phyloP scores from a whole-genome alignment of 176 grass and related monocot genomes.

The Raddia distichophylla region DNA sequence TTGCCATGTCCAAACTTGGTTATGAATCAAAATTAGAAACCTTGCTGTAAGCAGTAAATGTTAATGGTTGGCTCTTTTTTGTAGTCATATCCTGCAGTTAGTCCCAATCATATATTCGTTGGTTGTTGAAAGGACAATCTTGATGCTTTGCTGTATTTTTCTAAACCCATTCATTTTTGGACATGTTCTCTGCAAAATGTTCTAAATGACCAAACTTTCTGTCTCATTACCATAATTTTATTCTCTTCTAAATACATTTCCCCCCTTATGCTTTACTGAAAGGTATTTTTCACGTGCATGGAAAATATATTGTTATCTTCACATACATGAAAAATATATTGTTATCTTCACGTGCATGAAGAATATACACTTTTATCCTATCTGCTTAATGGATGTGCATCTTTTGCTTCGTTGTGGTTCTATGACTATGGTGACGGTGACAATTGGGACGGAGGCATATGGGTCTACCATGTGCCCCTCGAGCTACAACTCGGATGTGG shows the following conservation, averaged over 20 bases:
- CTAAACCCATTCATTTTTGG: background rate
- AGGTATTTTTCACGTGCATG: background rate
- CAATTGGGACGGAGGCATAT: too few relatives aligned
- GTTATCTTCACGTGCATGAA: background rate
- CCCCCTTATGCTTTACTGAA: background rate
- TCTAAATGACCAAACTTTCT: background rate
- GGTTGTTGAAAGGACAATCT: background rate
- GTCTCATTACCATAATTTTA: background rate
- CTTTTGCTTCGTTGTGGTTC: too few relatives aligned
- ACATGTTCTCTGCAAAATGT: background rate
- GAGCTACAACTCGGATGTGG: too few relatives aligned
- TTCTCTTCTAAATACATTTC: background rate
- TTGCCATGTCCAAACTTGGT: constrained; percentile 2
- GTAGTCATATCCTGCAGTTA: background rate
- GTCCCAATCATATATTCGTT: background rate
- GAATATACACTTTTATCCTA: too few relatives aligned
- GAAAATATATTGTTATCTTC: background rate
- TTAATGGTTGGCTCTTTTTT: background rate
- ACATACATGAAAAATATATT: background rate
- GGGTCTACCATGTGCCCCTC: too few relatives aligned
- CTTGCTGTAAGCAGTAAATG: background rate
- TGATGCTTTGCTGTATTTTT: background rate
- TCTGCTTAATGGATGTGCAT: too few relatives aligned
- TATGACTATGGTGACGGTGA: too few relatives aligned
- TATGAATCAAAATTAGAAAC: background rate